Evolutionary conservation across 2,329 filamentous ascomycete genomes (phyloP).

Genomic region (Aphanoascus verrucosus): DNA sequence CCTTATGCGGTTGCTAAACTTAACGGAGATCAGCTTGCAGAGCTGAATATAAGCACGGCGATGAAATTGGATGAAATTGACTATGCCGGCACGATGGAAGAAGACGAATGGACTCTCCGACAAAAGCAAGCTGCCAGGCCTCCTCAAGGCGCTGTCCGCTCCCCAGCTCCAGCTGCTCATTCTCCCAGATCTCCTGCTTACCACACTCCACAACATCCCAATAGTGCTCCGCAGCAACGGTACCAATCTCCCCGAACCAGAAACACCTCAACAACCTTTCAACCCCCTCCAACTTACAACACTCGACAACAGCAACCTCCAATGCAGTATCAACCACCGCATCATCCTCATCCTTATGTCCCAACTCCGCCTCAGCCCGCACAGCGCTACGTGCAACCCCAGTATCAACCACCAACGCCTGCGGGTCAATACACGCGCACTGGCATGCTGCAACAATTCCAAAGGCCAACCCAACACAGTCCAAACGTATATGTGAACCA

Average conservation of each 20-base stretch:
- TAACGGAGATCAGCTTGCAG: conserved; percentile 73
- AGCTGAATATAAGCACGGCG: conserved; percentile 69
- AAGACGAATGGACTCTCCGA: conserved; percentile 57
- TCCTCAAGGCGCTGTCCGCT: conserved; percentile 24
- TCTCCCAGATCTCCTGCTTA: conserved; percentile 22
- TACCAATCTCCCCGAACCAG: conserved; percentile 19
- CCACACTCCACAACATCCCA: conserved; percentile 24
- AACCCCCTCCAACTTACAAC: conserved; percentile 24
- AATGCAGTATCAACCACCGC: conserved; percentile 26
- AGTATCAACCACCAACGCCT: conserved; percentile 25
- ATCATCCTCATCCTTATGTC: conserved; percentile 22
- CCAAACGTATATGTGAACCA: conserved; percentile 25
- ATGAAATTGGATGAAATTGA: conserved; percentile 62
- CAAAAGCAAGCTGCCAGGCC: conserved; percentile 31
- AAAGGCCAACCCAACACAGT: conserved; percentile 32
- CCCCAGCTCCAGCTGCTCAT: conserved; percentile 25
- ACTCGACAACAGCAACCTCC: conserved; percentile 25
- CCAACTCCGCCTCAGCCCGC: conserved; percentile 28
- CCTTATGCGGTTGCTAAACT: conserved; percentile 79
- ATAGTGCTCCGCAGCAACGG: conserved; percentile 25
- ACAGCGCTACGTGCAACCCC: conserved; percentile 28
- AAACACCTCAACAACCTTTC: conserved; percentile 22
- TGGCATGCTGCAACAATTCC: conserved; percentile 31
- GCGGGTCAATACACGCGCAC: conserved; percentile 26
- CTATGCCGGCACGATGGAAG: conserved; percentile 70